Conservation (phyloP, 805 yeast species). For the Saccharomycopsis sp. region DNA sequence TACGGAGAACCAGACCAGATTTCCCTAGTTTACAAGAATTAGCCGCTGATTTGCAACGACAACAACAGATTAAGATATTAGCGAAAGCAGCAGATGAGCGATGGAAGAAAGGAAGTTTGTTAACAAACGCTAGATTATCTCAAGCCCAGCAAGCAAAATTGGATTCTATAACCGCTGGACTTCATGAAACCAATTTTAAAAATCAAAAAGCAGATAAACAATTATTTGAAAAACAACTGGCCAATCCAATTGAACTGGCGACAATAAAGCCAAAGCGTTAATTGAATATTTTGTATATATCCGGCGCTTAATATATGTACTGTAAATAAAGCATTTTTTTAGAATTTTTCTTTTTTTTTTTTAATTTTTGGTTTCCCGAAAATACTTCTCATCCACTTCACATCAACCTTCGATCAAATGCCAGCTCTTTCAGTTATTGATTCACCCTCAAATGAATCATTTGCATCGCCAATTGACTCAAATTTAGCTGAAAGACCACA, state of each 20-base stretch:
- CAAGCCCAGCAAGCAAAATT: conserved; percentile 11
- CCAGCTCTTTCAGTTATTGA: no score
- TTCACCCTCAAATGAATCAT: no score
- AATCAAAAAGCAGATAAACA: not conserved
- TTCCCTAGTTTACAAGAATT: conserved; percentile 64
- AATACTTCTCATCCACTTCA: no score
- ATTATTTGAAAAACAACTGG: conserved; percentile 9
- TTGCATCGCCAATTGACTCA: no score
- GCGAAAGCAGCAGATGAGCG: conserved; percentile 26
- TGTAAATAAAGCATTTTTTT: no score
- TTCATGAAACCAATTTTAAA: conserved; percentile 6
- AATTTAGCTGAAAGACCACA: no score
- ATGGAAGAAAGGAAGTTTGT: conserved; percentile 24
- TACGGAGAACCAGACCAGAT: conserved; percentile 50
- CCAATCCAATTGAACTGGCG: conserved; percentile 33
- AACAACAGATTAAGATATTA: conserved; percentile 38
- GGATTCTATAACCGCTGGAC: conserved; percentile 6
- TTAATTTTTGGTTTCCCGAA: no score
- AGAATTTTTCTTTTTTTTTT: no score
- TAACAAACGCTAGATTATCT: conserved; percentile 17
- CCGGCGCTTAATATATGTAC: no score
- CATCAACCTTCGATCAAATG: no score
- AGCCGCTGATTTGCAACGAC: conserved; percentile 48
- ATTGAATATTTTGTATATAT: no score
- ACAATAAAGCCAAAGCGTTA: conserved; percentile 34